Percentiles rank a stretch among this genome's conserved stretches.
These are phyloP conservation scores for Xylariaceae sp. DNA, from an alignment of 2,329 filamentous ascomycete genomes.

Conservation along the genomic window DNA sequence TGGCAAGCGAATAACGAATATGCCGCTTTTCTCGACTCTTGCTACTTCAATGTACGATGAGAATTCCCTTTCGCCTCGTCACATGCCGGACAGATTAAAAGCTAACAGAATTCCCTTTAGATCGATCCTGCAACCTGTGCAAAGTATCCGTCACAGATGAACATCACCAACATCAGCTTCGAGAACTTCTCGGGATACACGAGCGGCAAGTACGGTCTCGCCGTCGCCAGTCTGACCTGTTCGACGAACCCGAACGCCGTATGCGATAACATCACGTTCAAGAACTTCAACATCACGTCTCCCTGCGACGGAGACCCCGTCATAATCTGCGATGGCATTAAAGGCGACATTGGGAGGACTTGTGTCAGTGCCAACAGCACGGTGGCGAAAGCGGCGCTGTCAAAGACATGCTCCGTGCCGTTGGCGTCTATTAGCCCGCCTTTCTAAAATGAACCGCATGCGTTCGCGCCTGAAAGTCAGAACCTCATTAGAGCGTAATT, in stretches of 20 bases:
- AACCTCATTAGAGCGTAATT: too few relatives aligned
- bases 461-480: too few relatives aligned
- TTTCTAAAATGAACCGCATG: slow-evolving; percentile 1
- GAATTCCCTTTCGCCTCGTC: background rate
- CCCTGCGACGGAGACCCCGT: slow-evolving; percentile 51
- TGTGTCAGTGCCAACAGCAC: slow-evolving; percentile 45
- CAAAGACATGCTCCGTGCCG: slow-evolving; percentile 41
- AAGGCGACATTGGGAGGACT: slow-evolving; percentile 43
- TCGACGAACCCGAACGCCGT: slow-evolving; percentile 58
- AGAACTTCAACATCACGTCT: slow-evolving; percentile 60
- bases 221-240: slow-evolving; percentile 61
- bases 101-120: slow-evolving; percentile 27
- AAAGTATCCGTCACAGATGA: slow-evolving; percentile 59
- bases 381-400: slow-evolving; percentile 41
- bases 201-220: slow-evolving; percentile 60
- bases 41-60: slow-evolving; percentile 63
- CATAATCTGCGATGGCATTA: slow-evolving; percentile 57
- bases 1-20: slow-evolving; percentile 64
- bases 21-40: slow-evolving; percentile 64
- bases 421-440: slow-evolving; percentile 32
- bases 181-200: slow-evolving; percentile 63
- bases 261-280: slow-evolving; percentile 61
- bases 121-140: slow-evolving; percentile 55
- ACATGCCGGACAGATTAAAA: background rate
- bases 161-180: slow-evolving; percentile 64